phyloP scores from a whole-genome alignment of 345 rosid genomes.

The Syzygium jambos region DNA sequence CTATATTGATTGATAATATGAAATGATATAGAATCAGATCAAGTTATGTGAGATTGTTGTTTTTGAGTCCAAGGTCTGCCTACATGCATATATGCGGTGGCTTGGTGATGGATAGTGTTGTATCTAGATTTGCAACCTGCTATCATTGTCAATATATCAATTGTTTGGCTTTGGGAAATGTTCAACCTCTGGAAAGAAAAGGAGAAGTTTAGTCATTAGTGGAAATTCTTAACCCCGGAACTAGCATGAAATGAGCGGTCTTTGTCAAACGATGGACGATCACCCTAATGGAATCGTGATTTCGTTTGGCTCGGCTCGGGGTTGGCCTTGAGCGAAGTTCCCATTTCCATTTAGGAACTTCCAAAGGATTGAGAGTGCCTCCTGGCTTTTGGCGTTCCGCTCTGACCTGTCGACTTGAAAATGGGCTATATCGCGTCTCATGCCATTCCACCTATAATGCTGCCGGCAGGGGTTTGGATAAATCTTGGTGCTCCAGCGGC shows the following conservation, averaged over 20 bases:
- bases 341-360: neutral
- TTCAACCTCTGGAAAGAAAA: neutral
- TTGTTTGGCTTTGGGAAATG: neutral
- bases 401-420: neutral
- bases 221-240: neutral
- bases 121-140: neutral
- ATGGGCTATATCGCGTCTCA: neutral
- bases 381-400: neutral
- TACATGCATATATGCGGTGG: neutral
- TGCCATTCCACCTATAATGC: neutral
- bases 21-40: conserved; percentile 10
- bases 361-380: neutral
- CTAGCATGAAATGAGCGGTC: neutral
- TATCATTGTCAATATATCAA: neutral
- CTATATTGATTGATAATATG: neutral
- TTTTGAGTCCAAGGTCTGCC: neutral
- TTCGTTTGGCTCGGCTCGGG: neutral
- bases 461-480: neutral
- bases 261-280: neutral
- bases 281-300: neutral
- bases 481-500: neutral
- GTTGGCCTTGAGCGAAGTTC: neutral
- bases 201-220: neutral
- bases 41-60: neutral
- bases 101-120: neutral